Conservation (phyloP, 331 rosid genomes). For the Erythrophleum ivorense region DNA sequence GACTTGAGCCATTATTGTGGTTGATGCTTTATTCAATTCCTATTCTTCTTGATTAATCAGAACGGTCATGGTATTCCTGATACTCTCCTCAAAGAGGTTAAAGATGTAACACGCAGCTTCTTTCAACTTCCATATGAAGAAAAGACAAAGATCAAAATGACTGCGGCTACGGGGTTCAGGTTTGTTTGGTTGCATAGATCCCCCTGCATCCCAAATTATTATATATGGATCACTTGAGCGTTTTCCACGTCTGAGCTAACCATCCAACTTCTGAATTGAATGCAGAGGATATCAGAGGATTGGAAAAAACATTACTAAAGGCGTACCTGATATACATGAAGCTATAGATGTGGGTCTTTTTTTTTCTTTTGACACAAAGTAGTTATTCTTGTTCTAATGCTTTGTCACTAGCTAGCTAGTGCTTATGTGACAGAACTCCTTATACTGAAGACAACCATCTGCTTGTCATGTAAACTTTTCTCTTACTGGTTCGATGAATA, state of each 20-base stretch:
- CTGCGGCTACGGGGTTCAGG: slow-evolving; percentile 78
- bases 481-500: background rate
- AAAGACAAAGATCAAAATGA: slow-evolving; percentile 73
- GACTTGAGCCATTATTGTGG: slow-evolving; percentile 8
- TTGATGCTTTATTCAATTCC: slow-evolving; percentile 18
- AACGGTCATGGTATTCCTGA: slow-evolving; percentile 84
- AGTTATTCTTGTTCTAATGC: slow-evolving; percentile 21
- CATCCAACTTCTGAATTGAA: slow-evolving; percentile 32
- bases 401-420: slow-evolving; percentile 1
- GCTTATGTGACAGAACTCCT: background rate
- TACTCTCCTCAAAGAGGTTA: slow-evolving; percentile 66
- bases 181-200: slow-evolving; percentile 38
- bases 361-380: slow-evolving; percentile 23
- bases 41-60: slow-evolving; percentile 48
- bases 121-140: slow-evolving; percentile 83
- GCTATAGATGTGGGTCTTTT: slow-evolving; percentile 82
- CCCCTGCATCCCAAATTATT: slow-evolving; percentile 8
- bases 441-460: background rate
- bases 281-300: slow-evolving; percentile 86
- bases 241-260: slow-evolving; percentile 15
- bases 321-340: slow-evolving; percentile 86
- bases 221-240: slow-evolving; percentile 27
- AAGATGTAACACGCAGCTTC: slow-evolving; percentile 58
- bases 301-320: slow-evolving; percentile 85
- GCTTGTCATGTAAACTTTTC: background rate